phyloP scores from a whole-genome alignment of 2,329 filamentous ascomycete species.

The Keithomyces neogunnii region DNA sequence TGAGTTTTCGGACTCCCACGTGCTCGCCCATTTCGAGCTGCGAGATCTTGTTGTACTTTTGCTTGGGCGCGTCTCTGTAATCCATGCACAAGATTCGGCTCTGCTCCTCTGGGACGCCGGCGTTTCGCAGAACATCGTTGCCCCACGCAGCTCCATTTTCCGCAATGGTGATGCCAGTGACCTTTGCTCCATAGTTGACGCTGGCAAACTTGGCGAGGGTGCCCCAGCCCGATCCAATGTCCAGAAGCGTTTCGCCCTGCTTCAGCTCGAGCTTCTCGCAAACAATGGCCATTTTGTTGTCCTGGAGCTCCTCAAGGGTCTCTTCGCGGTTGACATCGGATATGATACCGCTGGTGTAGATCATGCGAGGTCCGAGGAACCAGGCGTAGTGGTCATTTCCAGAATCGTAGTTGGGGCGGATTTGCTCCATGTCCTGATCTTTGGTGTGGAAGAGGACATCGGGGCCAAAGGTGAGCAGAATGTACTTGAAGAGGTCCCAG shows the following conservation, averaged over 20 bases:
- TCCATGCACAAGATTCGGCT: conserved; percentile 86
- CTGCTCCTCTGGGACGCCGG: conserved; percentile 72
- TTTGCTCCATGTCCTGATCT: conserved; percentile 87
- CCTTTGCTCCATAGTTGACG: conserved; percentile 75
- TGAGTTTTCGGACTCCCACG: conserved; percentile 80
- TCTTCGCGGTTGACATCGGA: conserved; percentile 57
- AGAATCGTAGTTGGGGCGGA: conserved; percentile 89
- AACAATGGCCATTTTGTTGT: conserved; percentile 83
- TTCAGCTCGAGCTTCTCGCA: conserved; percentile 88
- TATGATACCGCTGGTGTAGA: conserved; percentile 91
- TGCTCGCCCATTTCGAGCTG: conserved; percentile 77
- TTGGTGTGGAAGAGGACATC: conserved; percentile 80
- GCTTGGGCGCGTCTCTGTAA: conserved; percentile 75
- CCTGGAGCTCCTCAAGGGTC: conserved; percentile 86
- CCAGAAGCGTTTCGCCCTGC: conserved; percentile 60
- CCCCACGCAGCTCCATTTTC: conserved; percentile 93
- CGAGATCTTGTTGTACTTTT: conserved; percentile 88
- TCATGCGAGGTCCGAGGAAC: conserved; percentile 95
- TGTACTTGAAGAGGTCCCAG: conserved; percentile 69
- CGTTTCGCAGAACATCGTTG: conserved; percentile 72
- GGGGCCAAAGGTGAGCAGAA: conserved; percentile 73
- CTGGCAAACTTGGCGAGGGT: conserved; percentile 86
- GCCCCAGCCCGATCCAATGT: conserved; percentile 94
- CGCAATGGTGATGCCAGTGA: conserved; percentile 82
- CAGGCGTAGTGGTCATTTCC: conserved; percentile 95